Evolutionary conservation across 768 basidiomycete species (phyloP), one percentile per base, ranked within the genome.

Genomic region (Boletus insuetus): DNA sequence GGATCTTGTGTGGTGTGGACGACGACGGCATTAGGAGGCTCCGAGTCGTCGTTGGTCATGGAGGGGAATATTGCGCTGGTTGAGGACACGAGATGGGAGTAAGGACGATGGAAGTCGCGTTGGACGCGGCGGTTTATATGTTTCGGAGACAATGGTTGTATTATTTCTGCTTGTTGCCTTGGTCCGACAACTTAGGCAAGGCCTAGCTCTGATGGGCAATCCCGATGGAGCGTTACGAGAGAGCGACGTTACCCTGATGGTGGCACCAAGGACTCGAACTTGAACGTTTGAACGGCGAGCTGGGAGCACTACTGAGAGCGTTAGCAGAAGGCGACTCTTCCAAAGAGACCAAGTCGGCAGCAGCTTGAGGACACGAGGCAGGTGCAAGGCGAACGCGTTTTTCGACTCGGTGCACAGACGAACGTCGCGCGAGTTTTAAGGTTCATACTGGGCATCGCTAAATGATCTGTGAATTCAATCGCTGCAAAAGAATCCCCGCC

Each of bases 1-100:
- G 44, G 41, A 22, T 11, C 16, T 20, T 61, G 63, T 19, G 19
- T 26, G 72, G 64, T 37, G 62, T 63, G 26, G 48, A 38, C 22
- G 61, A 38, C 22, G 61, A 49, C 42, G 35, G 19, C 1, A 24
- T 40, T 45, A 2, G 49, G 37, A 37, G 53, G 41, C 13, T 54
- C 49, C 19, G 54, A 16, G 43, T 26, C 24, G 52, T 49, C 53
- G 53, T 49, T 49, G 8, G 43, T 43, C 54, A 61, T 67, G 41
- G 22, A 41, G n/a, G 19, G 20, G n/a, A 24, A 31, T 49, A 20
- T 13, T 34, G 55, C 26, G 26, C 26, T 26, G 26, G 4, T 8
- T 17, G 43, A 22, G 37, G 54, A 55, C 29, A 22, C 55, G 29
- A 38, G 37, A 14, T 22, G 52, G 20, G 42, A 12, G 37, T 26